A percentile compares a stretch with the other conserved stretches of the same genome.
Conservation (phyloP, 1,139 yeast genomes). For the Suhomyces chickasaworum region DNA sequence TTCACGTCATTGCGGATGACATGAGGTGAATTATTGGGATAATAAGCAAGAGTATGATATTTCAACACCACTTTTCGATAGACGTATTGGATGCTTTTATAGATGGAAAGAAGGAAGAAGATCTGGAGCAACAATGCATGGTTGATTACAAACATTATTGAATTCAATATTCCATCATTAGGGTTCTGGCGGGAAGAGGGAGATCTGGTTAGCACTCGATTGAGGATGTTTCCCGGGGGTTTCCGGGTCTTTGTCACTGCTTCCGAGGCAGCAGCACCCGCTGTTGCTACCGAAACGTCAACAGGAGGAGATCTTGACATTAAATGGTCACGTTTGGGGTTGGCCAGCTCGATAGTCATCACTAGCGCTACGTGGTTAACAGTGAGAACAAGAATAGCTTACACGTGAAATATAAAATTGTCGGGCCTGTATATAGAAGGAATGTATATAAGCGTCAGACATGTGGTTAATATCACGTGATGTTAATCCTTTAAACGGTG, state of each 20-base stretch:
- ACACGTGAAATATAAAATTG: too few species aligned
- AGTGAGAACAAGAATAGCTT: background rate
- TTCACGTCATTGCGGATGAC: slow-evolving; percentile 82
- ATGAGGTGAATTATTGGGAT: slow-evolving; percentile 84
- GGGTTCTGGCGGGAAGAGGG: background rate
- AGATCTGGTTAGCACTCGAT: background rate
- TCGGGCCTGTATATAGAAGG: background rate
- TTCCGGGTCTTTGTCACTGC: background rate
- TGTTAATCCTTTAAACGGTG: too few species aligned
- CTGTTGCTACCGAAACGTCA: background rate
- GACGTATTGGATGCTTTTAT: slow-evolving; percentile 52
- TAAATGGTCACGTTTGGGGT: slow-evolving; percentile 3
- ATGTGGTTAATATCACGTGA: too few species aligned
- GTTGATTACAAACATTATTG: slow-evolving; percentile 19
- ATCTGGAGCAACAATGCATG: slow-evolving; percentile 52
- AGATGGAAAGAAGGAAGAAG: slow-evolving; percentile 58
- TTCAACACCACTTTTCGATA: slow-evolving; percentile 60
- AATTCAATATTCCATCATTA: background rate
- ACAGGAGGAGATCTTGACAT: slow-evolving; percentile 6
- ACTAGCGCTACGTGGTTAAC: background rate
- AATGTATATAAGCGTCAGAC: too few species aligned
- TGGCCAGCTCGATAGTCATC: background rate
- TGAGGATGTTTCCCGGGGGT: background rate
- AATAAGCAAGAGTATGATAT: slow-evolving; percentile 65
- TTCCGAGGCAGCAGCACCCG: background rate